Conservation (phyloP, 192 early-diverging fungal species). For the Chytriomyces sp. region DNA sequence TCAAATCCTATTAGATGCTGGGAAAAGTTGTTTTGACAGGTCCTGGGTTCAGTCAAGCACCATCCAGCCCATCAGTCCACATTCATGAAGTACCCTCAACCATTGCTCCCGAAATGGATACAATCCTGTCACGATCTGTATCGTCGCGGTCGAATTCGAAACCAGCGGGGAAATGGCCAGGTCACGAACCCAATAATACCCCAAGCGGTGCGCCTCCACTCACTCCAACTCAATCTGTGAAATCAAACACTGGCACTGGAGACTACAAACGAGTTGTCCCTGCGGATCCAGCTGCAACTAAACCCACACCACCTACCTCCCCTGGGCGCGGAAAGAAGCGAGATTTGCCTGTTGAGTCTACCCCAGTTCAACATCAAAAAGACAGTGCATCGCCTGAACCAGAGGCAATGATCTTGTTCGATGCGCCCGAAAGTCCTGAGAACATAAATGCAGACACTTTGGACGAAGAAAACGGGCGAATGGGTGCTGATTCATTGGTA, state of each 20-base stretch:
- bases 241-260: background rate
- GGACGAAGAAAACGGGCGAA: too few species aligned
- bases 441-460: too few species aligned
- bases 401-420: too few species aligned
- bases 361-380: too few species aligned
- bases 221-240: background rate
- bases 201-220: background rate
- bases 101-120: background rate
- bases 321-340: background rate
- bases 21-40: background rate
- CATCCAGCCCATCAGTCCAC: background rate
- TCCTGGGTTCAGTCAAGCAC: background rate
- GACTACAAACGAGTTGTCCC: slow-evolving; percentile 3
- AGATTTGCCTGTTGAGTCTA: background rate
- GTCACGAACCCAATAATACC: background rate
- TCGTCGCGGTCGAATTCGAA: background rate
- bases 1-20: background rate
- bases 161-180: background rate
- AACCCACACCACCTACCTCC: background rate
- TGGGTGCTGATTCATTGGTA: too few species aligned
- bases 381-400: too few species aligned
- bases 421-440: too few species aligned
- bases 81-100: background rate
- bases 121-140: background rate
- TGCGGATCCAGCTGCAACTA: background rate